Base-by-base conservation (phyloP, 495 filamentous ascomycete species). In the Lophiotrema nucula region DNA sequence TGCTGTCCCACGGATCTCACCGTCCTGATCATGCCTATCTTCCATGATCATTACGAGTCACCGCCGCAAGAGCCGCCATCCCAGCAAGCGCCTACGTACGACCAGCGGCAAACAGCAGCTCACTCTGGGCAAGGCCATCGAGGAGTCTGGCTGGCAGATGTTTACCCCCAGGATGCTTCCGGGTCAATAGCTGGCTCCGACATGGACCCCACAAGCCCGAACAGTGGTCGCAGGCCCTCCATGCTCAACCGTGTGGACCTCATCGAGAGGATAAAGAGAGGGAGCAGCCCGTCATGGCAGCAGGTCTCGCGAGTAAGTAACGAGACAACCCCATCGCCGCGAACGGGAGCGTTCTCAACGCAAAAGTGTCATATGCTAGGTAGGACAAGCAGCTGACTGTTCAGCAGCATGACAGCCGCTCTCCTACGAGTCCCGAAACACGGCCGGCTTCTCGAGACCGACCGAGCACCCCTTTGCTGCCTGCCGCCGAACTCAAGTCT, bases 241-340 rank as follows among this genome's bases (percentile, higher is more conserved):
- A 35, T 43, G 46, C 39, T 65, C 21, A 62, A 65, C 47, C 81
- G 92, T 58, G 84, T 82, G 46, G 85, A 91, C 71, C 78, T 96
- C 58, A 96, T 97, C 56, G 83, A 89, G 71, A 79, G 86, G 58
- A 79, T 96, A 60, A 97, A 97, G 75, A 81, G 79, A 72, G 82
- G 83, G 33, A 84, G 92, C 70, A 87, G 81, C 53, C 86, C 87
- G 45, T 84, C 84, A 16, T 95, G 90, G 89, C 48, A 22, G 41
- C 48, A 60, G 27, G 19, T 59, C 69, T 75, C 76, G 63, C 76
- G 81, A 76, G 88, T 90, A 77, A 68, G 82, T 77, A 33, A 50
- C 24, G 5, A 10, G 10, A 6, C 19, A 6, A 10, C 15, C 11
- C 16, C 11, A 10, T 22, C 18, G 4, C 39, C 10, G 35, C 38